phyloP scores from a whole-genome alignment of 2,329 filamentous ascomycete species.

The Curvularia hawaiiensis region DNA sequence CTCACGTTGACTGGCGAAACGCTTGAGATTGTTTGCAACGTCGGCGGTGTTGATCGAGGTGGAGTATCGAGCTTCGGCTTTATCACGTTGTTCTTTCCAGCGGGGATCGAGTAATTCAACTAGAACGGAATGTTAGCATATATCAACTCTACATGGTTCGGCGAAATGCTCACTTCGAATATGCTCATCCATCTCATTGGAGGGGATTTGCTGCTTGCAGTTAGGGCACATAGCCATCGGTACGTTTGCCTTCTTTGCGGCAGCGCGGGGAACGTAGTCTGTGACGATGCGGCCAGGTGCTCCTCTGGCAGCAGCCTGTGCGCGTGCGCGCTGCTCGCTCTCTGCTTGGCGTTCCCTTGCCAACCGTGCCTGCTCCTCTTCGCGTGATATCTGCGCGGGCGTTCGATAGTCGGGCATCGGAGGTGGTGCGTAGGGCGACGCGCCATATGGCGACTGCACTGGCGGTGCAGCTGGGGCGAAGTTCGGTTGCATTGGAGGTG shows the following conservation, averaged over 20 bases:
- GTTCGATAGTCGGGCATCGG: slow-evolving; percentile 38
- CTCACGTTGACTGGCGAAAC: slow-evolving; percentile 84
- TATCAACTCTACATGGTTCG: neutral
- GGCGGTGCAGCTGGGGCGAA: slow-evolving; percentile 39
- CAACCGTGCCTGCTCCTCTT: slow-evolving; percentile 46
- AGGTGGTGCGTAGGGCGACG: slow-evolving; percentile 29
- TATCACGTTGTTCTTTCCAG: slow-evolving; percentile 95
- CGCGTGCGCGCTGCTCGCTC: slow-evolving; percentile 71
- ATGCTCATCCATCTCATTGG: slow-evolving; percentile 86
- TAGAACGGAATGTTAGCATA: slow-evolving; percentile 48
- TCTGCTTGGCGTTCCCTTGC: slow-evolving; percentile 51
- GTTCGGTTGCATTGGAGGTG: slow-evolving; percentile 35
- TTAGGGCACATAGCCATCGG: slow-evolving; percentile 85
- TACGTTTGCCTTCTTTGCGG: slow-evolving; percentile 68
- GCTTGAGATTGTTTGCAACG: slow-evolving; percentile 92
- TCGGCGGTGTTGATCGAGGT: slow-evolving; percentile 88
- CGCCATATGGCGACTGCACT: slow-evolving; percentile 35
- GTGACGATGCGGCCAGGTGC: slow-evolving; percentile 79
- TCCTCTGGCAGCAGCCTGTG: slow-evolving; percentile 76
- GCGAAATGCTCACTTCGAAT: slow-evolving; percentile 72
- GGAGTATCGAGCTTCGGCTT: slow-evolving; percentile 80
- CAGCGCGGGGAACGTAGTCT: slow-evolving; percentile 87
- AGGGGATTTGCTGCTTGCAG: slow-evolving; percentile 87
- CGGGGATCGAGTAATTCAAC: slow-evolving; percentile 89
- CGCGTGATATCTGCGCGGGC: slow-evolving; percentile 41